Base-by-base conservation (phyloP, 2,329 filamentous ascomycete genomes). In the Pseudogymnoascus sp. region DNA sequence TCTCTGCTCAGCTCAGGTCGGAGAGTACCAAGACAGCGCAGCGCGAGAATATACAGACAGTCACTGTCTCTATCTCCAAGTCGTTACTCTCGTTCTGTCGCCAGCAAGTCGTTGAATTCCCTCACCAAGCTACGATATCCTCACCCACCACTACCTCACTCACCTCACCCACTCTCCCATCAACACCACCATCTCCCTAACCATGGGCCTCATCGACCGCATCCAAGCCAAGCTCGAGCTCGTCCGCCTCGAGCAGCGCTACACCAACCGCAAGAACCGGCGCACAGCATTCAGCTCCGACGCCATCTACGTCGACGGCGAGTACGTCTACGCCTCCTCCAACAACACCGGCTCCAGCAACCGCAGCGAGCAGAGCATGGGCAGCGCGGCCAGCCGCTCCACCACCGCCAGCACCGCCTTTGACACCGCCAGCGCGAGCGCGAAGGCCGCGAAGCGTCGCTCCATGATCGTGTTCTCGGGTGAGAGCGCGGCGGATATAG, bases 231-330 rank as follows among this genome's bases (percentile, higher is more conserved):
- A 89, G 81, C 80, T 96, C 71, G 92, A 97, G 81, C 86, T 97
- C 72, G 95, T 96, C 82, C 90, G 92, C 59, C 88, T 97, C 69
- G 93, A 97, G 80, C 89, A 97, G 79, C 89, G 91, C 71, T 97
- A 97, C 81, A 96, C 93, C 60, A 89, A 89, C 71, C 89, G 91
- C 74, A 91, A 93, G 71, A 78, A 86, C 70, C 90, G 93, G 70
- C 91, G 93, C 75, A 93, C 88, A 62, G 95, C 90, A 65, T 96
- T 96, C 75, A 87, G 89, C 72, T 92, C 90, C 72, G 92, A 91
- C 71, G 93, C 92, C 31, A 84, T 90, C 74, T 97, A 97, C 76
- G 89, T 97, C 67, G 91, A 97, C 74, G 95, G 93, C 77, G 93
- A 97, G 80, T 97, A 97, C 79, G 82, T 96, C 75, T 96, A 92